A percentile compares a stretch with the other conserved stretches of the same genome.
Evolutionary conservation across 2,329 filamentous ascomycete species (phyloP).

Genomic region (Paecilomyces variotii): DNA sequence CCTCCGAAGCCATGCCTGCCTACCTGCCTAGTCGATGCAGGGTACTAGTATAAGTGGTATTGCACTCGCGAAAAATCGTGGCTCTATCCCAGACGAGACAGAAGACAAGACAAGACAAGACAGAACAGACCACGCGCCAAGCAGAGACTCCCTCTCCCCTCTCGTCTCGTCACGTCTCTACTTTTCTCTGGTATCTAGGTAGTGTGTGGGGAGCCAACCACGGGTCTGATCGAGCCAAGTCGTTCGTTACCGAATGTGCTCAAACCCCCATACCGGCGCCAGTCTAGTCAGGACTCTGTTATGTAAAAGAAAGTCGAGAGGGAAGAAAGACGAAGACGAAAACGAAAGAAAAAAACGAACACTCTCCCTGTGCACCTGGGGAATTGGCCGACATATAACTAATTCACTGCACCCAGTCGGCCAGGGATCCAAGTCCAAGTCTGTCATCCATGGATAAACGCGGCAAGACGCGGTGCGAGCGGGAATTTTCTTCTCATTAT

Average conservation of each 20-base stretch:
- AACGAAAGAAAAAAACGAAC: not conserved
- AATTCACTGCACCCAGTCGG: not conserved
- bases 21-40: not conserved
- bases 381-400: not conserved
- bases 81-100: not conserved
- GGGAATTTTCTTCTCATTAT: not conserved
- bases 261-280: not conserved
- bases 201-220: not conserved
- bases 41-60: not conserved
- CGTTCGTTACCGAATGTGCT: not conserved
- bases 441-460: not conserved
- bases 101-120: not conserved
- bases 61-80: not conserved
- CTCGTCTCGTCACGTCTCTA: not conserved
- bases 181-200: not conserved
- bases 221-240: not conserved
- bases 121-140: not conserved
- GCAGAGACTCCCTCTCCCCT: not conserved
- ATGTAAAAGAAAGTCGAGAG: not conserved
- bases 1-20: not conserved
- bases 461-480: not conserved
- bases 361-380: not conserved
- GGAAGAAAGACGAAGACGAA: not conserved
- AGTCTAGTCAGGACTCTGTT: not conserved
- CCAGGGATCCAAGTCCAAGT: too few species aligned